Evolutionary conservation across 2,329 filamentous ascomycete species (phyloP).

Genomic region (Ramularia endophylla): DNA sequence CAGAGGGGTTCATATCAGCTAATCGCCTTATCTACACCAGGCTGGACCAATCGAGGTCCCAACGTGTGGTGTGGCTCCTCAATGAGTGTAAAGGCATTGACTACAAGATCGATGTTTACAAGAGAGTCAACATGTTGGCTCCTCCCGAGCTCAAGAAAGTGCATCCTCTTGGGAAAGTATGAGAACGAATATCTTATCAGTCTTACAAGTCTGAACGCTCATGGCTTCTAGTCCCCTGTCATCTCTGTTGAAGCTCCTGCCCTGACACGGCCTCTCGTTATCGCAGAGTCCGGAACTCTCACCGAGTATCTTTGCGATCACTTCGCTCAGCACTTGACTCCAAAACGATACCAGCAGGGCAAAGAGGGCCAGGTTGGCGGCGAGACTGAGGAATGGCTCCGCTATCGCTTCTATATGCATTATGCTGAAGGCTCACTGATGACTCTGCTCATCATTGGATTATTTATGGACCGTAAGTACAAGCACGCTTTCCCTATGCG

Average conservation of each 20-base stretch:
- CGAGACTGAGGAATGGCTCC: constrained; percentile 56
- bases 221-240: constrained; percentile 54
- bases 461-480: constrained; percentile 54
- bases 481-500: neutral
- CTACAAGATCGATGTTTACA: constrained; percentile 76
- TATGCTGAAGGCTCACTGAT: constrained; percentile 83
- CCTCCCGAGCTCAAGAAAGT: constrained; percentile 69
- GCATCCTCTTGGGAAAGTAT: constrained; percentile 71
- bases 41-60: constrained; percentile 76
- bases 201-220: too few species aligned
- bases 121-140: constrained; percentile 64
- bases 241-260: constrained; percentile 56
- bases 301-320: constrained; percentile 74
- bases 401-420: constrained; percentile 67
- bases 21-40: constrained; percentile 43
- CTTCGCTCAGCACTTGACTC: constrained; percentile 50
- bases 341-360: constrained; percentile 47
- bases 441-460: constrained; percentile 58
- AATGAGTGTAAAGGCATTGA: constrained; percentile 68
- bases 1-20: too few species aligned
- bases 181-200: too few species aligned
- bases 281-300: constrained; percentile 79
- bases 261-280: constrained; percentile 47
- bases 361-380: constrained; percentile 51
- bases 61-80: constrained; percentile 79